These are phyloP conservation scores for Mycena filopes DNA, from an alignment of 768 basidiomycete genomes.

Conservation along the genomic window DNA sequence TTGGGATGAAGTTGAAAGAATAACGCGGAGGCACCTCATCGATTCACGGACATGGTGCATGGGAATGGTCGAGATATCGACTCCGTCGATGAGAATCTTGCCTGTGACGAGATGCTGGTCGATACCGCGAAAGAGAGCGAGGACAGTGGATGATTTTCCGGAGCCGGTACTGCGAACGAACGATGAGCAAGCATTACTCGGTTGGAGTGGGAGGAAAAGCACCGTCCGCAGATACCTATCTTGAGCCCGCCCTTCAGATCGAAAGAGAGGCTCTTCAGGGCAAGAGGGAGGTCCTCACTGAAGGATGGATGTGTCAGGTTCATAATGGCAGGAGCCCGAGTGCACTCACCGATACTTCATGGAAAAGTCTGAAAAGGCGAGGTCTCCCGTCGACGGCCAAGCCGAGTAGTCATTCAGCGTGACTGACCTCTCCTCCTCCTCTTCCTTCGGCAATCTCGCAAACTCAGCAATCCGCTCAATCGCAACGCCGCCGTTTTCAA, in stretches of 20 bases:
- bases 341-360: conserved; percentile 25
- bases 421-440: conserved; percentile 8
- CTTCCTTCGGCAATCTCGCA: conserved; percentile 20
- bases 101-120: conserved; percentile 29
- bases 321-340: neutral
- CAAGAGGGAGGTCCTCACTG: conserved; percentile 21
- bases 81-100: conserved; percentile 22
- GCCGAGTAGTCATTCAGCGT: neutral
- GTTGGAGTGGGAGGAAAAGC: neutral
- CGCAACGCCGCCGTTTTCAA: conserved; percentile 21
- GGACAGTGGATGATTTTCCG: conserved; percentile 26
- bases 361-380: conserved; percentile 16
- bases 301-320: neutral
- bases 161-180: conserved; percentile 23
- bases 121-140: conserved; percentile 25
- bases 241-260: conserved; percentile 11
- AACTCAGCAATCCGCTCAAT: conserved; percentile 26
- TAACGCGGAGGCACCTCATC: conserved; percentile 15
- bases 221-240: conserved; percentile 27
- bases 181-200: neutral
- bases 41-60: conserved; percentile 19
- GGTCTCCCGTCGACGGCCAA: conserved; percentile 18
- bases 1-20: neutral
- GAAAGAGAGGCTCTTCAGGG: conserved; percentile 21
- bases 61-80: conserved; percentile 24